A percentile compares a stretch with the other conserved stretches of the same genome.
These are phyloP conservation scores for Arthrobotrys pseudoclavata DNA, from an alignment of 2,329 filamentous ascomycete species.

Conservation along the genomic window DNA sequence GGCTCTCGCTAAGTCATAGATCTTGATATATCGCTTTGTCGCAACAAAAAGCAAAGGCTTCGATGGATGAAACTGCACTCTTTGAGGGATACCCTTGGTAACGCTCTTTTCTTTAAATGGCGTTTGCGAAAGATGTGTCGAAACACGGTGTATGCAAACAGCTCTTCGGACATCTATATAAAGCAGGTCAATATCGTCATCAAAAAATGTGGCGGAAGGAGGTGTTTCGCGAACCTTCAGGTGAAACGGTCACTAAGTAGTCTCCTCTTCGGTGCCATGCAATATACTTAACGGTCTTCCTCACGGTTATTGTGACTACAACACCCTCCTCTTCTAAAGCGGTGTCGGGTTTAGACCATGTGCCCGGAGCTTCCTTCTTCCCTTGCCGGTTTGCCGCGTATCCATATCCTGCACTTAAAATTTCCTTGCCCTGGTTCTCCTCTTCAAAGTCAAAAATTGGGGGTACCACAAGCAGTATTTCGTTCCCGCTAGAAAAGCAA, in stretches of 20 bases:
- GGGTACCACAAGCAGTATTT: constrained; percentile 86
- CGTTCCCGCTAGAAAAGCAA: constrained; percentile 73
- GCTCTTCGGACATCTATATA: constrained; percentile 69
- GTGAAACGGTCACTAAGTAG: constrained; percentile 92
- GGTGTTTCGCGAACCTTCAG: constrained; percentile 73
- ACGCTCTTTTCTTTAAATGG: constrained; percentile 74
- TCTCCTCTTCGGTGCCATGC: constrained; percentile 95
- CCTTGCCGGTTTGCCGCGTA: constrained; percentile 77
- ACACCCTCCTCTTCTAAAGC: constrained; percentile 80
- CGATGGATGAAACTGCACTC: constrained; percentile 91
- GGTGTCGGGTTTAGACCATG: constrained; percentile 83
- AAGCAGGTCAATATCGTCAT: constrained; percentile 24
- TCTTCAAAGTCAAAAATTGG: constrained; percentile 78
- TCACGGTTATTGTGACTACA: constrained; percentile 82
- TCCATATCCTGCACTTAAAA: constrained; percentile 91
- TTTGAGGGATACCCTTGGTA: constrained; percentile 70
- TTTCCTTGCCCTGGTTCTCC: constrained; percentile 79
- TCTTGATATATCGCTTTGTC: constrained; percentile 90
- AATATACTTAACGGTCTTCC: constrained; percentile 85
- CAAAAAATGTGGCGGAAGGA: background rate
- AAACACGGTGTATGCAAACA: constrained; percentile 93
- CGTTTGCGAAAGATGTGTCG: constrained; percentile 93
- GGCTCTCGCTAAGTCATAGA: constrained; percentile 92
- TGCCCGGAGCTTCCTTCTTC: constrained; percentile 80
- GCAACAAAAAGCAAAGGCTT: constrained; percentile 96